These are phyloP conservation scores for Aspergillus piperis DNA, from an alignment of 2,329 filamentous ascomycete species.

Conservation along the genomic window DNA sequence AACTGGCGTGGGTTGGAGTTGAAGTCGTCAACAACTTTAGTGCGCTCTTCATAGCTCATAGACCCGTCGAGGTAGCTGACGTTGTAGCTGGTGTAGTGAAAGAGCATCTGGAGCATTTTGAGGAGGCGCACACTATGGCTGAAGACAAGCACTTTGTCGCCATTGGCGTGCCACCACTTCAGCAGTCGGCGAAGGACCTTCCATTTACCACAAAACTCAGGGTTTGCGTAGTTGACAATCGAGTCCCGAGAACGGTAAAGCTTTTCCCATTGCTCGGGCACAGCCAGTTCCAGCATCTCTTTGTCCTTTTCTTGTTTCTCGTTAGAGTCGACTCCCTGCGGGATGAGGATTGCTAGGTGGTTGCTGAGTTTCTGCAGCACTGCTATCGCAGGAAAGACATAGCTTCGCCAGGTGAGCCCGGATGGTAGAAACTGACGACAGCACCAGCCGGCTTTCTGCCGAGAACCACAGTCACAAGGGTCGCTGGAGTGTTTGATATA, in stretches of 20 bases:
- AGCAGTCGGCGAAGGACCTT: conserved; percentile 83
- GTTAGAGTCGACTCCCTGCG: conserved; percentile 61
- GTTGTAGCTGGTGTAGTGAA: conserved; percentile 85
- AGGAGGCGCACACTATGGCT: conserved; percentile 87
- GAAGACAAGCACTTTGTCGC: conserved; percentile 94
- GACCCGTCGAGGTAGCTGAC: conserved; percentile 88
- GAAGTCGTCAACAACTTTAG: conserved; percentile 82
- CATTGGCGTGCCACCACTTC: conserved; percentile 83
- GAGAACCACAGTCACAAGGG: conserved; percentile 68
- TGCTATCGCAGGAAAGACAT: conserved; percentile 82
- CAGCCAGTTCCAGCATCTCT: conserved; percentile 69
- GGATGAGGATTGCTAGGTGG: conserved; percentile 86
- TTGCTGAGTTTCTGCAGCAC: conserved; percentile 86
- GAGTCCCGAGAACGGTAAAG: conserved; percentile 75
- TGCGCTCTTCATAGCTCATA: conserved; percentile 79
- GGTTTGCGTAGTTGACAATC: conserved; percentile 77
- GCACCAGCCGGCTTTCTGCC: conserved; percentile 77
- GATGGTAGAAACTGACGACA: conserved; percentile 64
- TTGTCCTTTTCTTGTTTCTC: conserved; percentile 80
- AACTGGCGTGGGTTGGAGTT: conserved; percentile 86
- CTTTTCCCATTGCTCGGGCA: conserved; percentile 73
- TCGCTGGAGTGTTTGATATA: conserved; percentile 69
- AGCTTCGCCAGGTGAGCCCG: conserved; percentile 68
- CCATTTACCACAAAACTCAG: conserved; percentile 97
- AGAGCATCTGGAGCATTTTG: conserved; percentile 79